These are phyloP conservation scores for Neurospora sp. DNA, from an alignment of 495 filamentous ascomycete species.

Conservation along the genomic window DNA sequence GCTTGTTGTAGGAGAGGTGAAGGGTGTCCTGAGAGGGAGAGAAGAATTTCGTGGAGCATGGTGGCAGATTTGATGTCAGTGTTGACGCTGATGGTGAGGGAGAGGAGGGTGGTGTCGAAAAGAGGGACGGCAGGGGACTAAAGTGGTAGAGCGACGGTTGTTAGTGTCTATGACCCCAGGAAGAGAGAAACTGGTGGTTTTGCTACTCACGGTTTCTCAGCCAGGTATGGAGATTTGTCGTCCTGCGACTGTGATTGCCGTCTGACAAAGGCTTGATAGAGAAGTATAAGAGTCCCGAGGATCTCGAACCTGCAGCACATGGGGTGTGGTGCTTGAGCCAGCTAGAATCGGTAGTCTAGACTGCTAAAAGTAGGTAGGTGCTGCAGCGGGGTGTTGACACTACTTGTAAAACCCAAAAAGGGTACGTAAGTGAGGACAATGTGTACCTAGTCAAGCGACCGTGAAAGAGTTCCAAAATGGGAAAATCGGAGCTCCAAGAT, in stretches of 20 bases:
- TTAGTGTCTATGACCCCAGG: background rate
- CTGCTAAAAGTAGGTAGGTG: background rate
- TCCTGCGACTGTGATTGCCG: conserved; percentile 6
- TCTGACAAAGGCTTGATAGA: conserved; percentile 28
- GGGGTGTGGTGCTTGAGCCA: background rate
- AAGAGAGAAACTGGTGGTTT: background rate
- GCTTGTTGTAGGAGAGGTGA: conserved; percentile 63
- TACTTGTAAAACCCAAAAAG: background rate
- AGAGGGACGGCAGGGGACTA: background rate
- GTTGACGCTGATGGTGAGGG: conserved; percentile 1
- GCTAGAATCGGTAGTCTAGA: background rate
- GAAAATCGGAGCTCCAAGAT: background rate
- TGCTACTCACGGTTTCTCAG: background rate
- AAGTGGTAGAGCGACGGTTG: background rate
- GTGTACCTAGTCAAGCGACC: background rate
- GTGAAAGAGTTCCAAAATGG: background rate
- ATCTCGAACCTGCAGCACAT: conserved; percentile 41
- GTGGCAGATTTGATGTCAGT: conserved; percentile 3
- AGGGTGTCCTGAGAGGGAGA: conserved; percentile 86
- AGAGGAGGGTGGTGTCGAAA: background rate
- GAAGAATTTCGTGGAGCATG: conserved; percentile 96
- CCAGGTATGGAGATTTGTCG: conserved; percentile 9
- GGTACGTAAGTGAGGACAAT: background rate
- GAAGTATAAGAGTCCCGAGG: conserved; percentile 36
- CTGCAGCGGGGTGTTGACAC: background rate